Evolutionary conservation across 78 protist genomes (phyloP).

Genomic region (Paulinella micropora): DNA sequence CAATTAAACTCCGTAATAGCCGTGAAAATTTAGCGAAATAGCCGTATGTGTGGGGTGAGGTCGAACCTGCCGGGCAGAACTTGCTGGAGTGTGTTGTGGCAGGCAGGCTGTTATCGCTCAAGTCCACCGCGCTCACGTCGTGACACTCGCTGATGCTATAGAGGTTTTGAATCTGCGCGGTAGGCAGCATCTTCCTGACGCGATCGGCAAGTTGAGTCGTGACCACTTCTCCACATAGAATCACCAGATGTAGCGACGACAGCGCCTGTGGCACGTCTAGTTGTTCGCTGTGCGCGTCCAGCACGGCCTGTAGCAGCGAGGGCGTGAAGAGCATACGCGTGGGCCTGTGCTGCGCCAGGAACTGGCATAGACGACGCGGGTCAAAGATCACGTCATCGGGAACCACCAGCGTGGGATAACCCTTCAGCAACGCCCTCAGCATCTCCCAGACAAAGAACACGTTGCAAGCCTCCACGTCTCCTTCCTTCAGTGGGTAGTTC

Average conservation of each 20-base stretch:
- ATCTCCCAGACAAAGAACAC: conserved; percentile 23
- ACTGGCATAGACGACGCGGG: background rate
- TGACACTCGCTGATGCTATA: conserved; percentile 15
- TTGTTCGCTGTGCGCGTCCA: too few species aligned
- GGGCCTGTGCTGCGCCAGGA: background rate
- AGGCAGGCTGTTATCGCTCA: too few species aligned
- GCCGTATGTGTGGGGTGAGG: too few species aligned
- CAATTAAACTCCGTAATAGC: too few species aligned
- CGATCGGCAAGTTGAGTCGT: background rate
- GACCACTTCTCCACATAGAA: conserved; percentile 20
- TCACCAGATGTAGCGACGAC: too few species aligned
- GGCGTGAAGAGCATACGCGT: conserved; percentile 26
- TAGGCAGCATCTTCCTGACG: background rate
- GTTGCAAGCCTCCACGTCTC: conserved; percentile 11
- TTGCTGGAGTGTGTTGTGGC: too few species aligned
- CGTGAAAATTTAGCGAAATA: too few species aligned
- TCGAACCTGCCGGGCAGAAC: too few species aligned
- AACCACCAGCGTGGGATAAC: too few species aligned
- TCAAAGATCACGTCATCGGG: conserved; percentile 16
- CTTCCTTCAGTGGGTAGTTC: background rate
- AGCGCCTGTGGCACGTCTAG: too few species aligned
- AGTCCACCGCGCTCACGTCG: conserved; percentile 11
- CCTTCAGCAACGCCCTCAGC: conserved; percentile 6
- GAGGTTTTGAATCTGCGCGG: background rate
- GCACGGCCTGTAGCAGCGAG: background rate